These are phyloP conservation scores for Inga oerstediana DNA, from an alignment of 306 rosid genomes.

Conservation along the genomic window DNA sequence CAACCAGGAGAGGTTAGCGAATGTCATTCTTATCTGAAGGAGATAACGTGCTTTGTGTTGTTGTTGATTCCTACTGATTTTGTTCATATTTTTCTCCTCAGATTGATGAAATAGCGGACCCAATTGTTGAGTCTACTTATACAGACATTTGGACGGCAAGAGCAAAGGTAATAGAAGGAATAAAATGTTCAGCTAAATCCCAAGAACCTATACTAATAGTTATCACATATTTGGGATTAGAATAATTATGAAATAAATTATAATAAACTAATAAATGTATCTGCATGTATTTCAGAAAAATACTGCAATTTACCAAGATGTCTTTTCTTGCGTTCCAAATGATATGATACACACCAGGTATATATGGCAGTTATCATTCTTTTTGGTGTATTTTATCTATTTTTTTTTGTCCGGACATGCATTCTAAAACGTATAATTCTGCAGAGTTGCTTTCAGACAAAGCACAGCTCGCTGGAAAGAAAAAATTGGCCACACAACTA, in stretches of 20 bases:
- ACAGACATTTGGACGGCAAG: constrained; percentile 92
- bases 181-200: neutral
- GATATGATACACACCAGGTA: constrained; percentile 91
- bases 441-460: constrained; percentile 86
- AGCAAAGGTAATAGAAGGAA: constrained; percentile 68
- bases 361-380: neutral
- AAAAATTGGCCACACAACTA: constrained; percentile 74
- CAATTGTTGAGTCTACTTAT: constrained; percentile 81
- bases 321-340: constrained; percentile 86
- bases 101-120: constrained; percentile 74
- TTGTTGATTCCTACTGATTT: constrained; percentile 36
- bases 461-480: constrained; percentile 70
- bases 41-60: constrained; percentile 22
- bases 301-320: constrained; percentile 85
- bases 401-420: constrained; percentile 31
- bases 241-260: neutral
- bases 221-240: constrained; percentile 17
- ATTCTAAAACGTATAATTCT: neutral
- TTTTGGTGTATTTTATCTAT: constrained; percentile 10
- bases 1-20: constrained; percentile 73
- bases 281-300: constrained; percentile 64
- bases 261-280: constrained; percentile 25
- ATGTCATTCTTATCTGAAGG: constrained; percentile 13
- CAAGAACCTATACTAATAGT: neutral
- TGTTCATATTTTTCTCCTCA: constrained; percentile 38